These are phyloP conservation scores for Chlamydomonas schloesseri DNA, from an alignment of 139 green algal species.

Conservation along the genomic window DNA sequence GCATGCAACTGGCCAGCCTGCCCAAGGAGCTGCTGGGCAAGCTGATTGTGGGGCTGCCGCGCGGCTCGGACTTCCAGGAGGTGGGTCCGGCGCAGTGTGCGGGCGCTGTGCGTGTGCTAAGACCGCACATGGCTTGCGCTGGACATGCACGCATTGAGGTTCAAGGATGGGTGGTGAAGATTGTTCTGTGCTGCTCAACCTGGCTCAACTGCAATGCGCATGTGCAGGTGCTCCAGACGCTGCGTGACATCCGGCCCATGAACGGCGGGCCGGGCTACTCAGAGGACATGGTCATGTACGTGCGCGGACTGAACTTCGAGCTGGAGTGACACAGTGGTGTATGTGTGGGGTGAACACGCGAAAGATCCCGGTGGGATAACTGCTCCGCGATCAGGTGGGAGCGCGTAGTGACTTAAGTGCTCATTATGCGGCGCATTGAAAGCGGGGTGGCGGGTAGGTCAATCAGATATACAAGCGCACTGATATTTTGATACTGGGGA, in stretches of 20 bases:
- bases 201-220: no score
- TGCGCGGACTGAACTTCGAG: slow-evolving; percentile 59
- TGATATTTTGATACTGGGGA: no score
- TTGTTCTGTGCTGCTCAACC: no score
- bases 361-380: no score
- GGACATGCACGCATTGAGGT: not conserved
- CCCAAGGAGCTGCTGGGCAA: slow-evolving; percentile 53
- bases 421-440: no score
- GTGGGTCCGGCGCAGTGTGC: not conserved
- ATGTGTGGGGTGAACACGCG: no score
- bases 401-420: no score
- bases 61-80: slow-evolving; percentile 38
- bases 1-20: slow-evolving; percentile 66
- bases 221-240: slow-evolving; percentile 36
- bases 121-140: not conserved
- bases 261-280: slow-evolving; percentile 52
- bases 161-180: not conserved
- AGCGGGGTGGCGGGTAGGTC: no score
- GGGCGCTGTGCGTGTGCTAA: not conserved
- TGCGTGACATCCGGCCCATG: slow-evolving; percentile 45
- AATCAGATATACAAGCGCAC: no score
- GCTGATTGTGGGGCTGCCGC: slow-evolving; percentile 39
- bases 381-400: no score
- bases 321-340: no score
- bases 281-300: slow-evolving; percentile 46